Evolutionary conservation across 352 stramenopile species (phyloP), one percentile per base, ranked within the genome.

Genomic region (Phytophthora pseudosyringae): DNA sequence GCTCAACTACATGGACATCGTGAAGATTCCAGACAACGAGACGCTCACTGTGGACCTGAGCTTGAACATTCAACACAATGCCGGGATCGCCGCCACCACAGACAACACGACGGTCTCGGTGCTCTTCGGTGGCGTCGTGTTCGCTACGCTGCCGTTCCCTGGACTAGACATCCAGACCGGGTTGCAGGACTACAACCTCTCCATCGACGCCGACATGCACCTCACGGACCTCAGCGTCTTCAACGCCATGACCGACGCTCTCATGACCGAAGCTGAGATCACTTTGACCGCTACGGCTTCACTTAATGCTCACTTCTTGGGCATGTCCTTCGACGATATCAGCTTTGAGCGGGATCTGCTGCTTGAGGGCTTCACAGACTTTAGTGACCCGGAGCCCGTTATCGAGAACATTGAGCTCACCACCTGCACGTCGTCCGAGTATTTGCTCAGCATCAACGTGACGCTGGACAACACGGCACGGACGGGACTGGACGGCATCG

Each of bases 1-100:
- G 4, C 59, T 91, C 46, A 89, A 90, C 73, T 83, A 83, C 68
- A 66, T 93, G 44, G 83, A 91, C 47, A 69, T 93, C 45, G 54
- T 75, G 28, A 56, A 44, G 11, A 70, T 90, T 12, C 52, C 71
- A 16, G 65, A 76, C 29, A 76, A 76, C 45, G 52, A 68, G 40
- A 77, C 63, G 1, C 49, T 88, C 9, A 74, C 59, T n/a, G 70
- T 88, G 9, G 68, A 80, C 47, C 26, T 90, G 10, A 89, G 73
- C 26, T 38, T 93, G 7, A 76, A 70, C 46, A 57, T 88, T 1
- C 56, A 76, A 39, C 74, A 89, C 67, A 58, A 83, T 12, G 49
- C 81, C 9, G 64, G 61, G 7, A 55, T 83, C 28, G 46, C 64
- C 46, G 65, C 80, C 9, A 72, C 44, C 15, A 89, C 84, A 11